Evolutionary conservation across 176 grass and related monocot species (phyloP).

Genomic region (Aegilops umbellulata): DNA sequence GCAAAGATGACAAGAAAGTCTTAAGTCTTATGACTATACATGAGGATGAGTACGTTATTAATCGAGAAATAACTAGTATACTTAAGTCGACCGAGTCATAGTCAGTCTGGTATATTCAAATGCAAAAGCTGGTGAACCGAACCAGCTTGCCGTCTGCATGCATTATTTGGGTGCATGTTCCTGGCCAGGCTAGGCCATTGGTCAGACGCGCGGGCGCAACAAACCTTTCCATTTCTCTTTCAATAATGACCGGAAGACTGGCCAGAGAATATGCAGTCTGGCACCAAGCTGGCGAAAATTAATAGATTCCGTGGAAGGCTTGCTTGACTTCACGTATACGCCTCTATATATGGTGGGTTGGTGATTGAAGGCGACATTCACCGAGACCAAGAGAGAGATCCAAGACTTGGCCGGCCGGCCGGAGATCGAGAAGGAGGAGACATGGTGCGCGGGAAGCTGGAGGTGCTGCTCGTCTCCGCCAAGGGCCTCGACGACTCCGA

Average conservation of each 20-base stretch:
- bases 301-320: not conserved
- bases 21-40: too few species aligned
- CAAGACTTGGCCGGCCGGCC: not conserved
- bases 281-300: not conserved
- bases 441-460: slow-evolving; percentile 60
- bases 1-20: too few species aligned
- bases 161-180: not conserved
- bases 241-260: not conserved
- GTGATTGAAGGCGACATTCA: not conserved
- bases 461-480: slow-evolving; percentile 65
- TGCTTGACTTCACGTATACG: not conserved
- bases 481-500: slow-evolving; percentile 64
- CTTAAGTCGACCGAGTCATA: too few species aligned
- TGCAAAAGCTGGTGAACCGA: not conserved
- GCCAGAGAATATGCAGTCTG: slow-evolving; percentile 5
- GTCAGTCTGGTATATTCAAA: not conserved
- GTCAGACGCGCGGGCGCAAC: not conserved
- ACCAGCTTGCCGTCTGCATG: not conserved
- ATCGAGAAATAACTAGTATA: too few species aligned
- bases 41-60: too few species aligned
- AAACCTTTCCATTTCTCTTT: not conserved
- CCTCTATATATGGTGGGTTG: not conserved
- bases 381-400: not conserved
- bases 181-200: not conserved
- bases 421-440: not conserved